These are phyloP conservation scores for Gossypium stocksii DNA, from an alignment of 345 rosid species.

Conservation along the genomic window DNA sequence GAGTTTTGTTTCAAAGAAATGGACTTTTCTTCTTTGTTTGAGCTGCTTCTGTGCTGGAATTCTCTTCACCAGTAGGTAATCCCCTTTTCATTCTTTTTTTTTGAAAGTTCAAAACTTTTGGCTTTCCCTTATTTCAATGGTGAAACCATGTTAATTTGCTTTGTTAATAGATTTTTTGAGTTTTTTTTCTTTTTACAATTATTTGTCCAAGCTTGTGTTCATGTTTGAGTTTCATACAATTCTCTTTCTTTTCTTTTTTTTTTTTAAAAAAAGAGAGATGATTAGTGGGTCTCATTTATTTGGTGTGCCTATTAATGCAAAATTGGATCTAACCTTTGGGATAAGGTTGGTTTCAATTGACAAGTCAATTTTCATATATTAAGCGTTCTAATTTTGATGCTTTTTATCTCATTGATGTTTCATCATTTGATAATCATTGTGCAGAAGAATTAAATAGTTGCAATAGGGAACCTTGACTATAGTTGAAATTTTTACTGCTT, in stretches of 20 bases:
- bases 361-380: background rate
- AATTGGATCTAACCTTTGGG: background rate
- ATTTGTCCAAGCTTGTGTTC: background rate
- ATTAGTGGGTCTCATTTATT: background rate
- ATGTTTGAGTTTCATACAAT: background rate
- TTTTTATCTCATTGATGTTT: background rate
- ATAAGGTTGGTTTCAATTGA: background rate
- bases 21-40: conserved; percentile 70
- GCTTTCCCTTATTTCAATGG: background rate
- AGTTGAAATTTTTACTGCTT: background rate
- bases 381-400: background rate
- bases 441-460: background rate
- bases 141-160: background rate
- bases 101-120: background rate
- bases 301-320: background rate
- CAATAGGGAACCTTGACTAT: background rate
- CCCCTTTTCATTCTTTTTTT: background rate
- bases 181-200: background rate
- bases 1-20: conserved; percentile 55
- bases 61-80: conserved; percentile 81
- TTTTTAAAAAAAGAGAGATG: background rate
- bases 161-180: background rate
- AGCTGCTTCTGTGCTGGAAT: conserved; percentile 80
- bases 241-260: too few species aligned
- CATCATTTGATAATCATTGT: background rate